These are phyloP conservation scores for Coffea humblotiana DNA, from an alignment of 305 asterid species.

Conservation along the genomic window DNA sequence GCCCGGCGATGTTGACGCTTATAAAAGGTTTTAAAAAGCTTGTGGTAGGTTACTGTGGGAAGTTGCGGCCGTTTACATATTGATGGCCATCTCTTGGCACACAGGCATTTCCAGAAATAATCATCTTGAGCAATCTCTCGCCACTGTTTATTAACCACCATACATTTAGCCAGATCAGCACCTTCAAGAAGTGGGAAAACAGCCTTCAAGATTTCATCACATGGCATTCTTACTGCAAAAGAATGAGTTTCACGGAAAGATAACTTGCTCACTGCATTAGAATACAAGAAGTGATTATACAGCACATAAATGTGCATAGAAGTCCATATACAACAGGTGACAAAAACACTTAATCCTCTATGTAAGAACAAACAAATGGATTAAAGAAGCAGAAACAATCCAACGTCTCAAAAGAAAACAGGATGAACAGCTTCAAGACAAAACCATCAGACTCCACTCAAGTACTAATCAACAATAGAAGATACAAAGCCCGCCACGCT, in stretches of 20 bases:
- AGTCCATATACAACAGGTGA: neutral
- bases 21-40: conserved; percentile 57
- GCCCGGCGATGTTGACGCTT: conserved; percentile 46
- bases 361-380: neutral
- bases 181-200: conserved; percentile 88
- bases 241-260: neutral
- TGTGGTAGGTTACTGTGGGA: conserved; percentile 56
- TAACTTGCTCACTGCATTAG: neutral
- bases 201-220: conserved; percentile 72
- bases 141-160: conserved; percentile 82
- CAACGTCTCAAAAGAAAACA: neutral
- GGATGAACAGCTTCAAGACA: neutral
- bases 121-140: conserved; percentile 68
- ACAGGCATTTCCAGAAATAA: conserved; percentile 91
- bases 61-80: conserved; percentile 66
- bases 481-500: too few relatives aligned
- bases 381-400: neutral
- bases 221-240: conserved; percentile 39
- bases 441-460: neutral
- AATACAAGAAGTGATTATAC: neutral
- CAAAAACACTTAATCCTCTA: neutral
- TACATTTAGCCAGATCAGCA: conserved; percentile 70
- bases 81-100: conserved; percentile 89
- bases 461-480: too few relatives aligned
- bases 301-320: neutral